Percentiles rank a stretch among this genome's conserved stretches.
Evolutionary conservation across 805 yeast genomes (phyloP).

Genomic region (Kodamaea kaohsiungensis): DNA sequence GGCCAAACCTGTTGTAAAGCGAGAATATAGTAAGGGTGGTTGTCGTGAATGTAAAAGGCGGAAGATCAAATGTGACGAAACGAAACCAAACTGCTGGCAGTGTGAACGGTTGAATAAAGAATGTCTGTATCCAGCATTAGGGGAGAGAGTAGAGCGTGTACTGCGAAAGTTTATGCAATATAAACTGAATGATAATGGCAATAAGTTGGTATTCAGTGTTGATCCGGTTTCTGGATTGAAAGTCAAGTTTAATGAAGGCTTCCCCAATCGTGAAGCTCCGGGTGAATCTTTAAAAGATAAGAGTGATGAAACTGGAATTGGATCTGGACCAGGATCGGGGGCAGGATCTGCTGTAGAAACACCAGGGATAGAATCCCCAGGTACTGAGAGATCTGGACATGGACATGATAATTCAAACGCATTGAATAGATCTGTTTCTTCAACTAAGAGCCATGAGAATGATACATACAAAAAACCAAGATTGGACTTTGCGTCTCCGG

Average conservation of each 20-base stretch:
- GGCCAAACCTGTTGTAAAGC: conserved; percentile 10
- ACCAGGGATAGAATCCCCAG: neutral
- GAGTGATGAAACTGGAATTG: neutral
- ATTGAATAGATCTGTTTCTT: neutral
- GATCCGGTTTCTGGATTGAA: neutral
- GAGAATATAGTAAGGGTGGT: conserved; percentile 39
- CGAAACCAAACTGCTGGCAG: conserved; percentile 35
- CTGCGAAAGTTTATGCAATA: conserved; percentile 15
- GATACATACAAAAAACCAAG: neutral
- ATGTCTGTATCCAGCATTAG: conserved; percentile 38
- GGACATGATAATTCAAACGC: neutral
- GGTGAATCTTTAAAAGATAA: neutral
- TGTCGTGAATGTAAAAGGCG: conserved; percentile 45
- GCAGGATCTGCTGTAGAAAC: neutral
- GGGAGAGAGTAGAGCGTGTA: conserved; percentile 38
- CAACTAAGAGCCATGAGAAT: neutral
- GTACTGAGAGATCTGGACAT: neutral
- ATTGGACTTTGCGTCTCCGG: neutral
- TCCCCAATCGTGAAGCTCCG: too few species aligned
- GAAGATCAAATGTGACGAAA: conserved; percentile 44
- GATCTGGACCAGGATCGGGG: neutral
- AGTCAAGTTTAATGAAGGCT: neutral
- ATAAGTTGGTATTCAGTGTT: neutral
- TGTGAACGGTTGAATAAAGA: conserved; percentile 32
- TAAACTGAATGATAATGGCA: neutral